Base-by-base conservation (phyloP, 208 protist genomes). In the Blastocrithidia nonstop region DNA sequence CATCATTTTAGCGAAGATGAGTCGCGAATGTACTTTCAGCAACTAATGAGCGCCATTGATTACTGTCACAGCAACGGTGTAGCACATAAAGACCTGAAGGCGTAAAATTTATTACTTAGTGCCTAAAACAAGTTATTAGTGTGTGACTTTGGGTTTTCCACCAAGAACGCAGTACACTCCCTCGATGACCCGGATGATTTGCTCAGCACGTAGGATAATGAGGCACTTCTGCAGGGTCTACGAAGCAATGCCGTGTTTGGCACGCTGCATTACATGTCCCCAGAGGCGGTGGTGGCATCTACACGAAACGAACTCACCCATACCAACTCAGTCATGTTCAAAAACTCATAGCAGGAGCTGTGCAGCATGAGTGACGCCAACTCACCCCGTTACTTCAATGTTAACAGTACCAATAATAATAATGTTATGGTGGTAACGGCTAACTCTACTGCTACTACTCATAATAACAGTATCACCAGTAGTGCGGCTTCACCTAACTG, bases 41-140 rank as follows among this genome's bases (percentile, higher is more conserved):
- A 96, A 55, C 76, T 96, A 35, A 88, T 96, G 38, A 68, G 56
- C 20, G 86, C 78, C 0, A 77, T 94, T 22, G 72, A 85, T 50
- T 96, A 94, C 61, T 96, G 86, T 59, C 89, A 96, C 61, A 53
- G 63, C n/a, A 61, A 78, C 28, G 71, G 83, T 52, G 87, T 96
- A 49, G 85, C 88, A 3, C 89, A 96, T 32, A 80, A 86, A n/a
- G 89, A 96, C 46, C 68, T 96, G 11, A 96, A 96, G 59, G 85
- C 89, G 1, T 81, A 95, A 52, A 95, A 95, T 42, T 63, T 95
- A 8, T 64, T 95, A 7, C 50, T 95, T 6, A 59, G 60, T 28
- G 67, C 55, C 24, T 67, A 83, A 20, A 73, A 71, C 28, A 65
- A 64, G 16, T 68, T 90, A 4, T 56, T 88, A 0, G 75, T 94